Base-by-base conservation (phyloP, 2,329 filamentous ascomycete species). In the Amauroascus niger region DNA sequence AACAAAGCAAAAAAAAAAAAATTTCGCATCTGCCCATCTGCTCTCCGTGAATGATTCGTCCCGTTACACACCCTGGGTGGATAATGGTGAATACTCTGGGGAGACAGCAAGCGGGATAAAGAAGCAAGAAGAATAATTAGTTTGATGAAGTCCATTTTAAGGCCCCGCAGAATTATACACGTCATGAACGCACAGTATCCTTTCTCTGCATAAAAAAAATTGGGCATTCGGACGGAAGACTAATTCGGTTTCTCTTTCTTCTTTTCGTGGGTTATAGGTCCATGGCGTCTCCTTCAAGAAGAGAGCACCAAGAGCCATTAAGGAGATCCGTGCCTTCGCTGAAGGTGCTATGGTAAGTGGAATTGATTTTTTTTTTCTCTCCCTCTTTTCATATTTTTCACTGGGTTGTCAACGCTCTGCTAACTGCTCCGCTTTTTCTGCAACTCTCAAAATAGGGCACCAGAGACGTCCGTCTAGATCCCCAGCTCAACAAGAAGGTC, bases 401-500 rank as follows among this genome's bases (percentile, higher is more conserved):
- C 24, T 41, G 18, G 9, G 39, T 41, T 8, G 39, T 14, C 39
- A n/a, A 41, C 4, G 18, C 8, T 5, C 24, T 22, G 1, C n/a
- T 16, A 30, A 41, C 39, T 26, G 16, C 3, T 47, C 43, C 37
- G 33, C 13, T 46, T 47, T 49, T 32, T 57, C 28, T 26, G 20
- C 43, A 16, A 49, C 18, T n/a, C 24, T 32, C 7, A 40, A 22
- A 30, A 40, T 45, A 98, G 93, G 91, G 91, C 73, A 98, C 93
- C 78, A 77, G 81, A 70, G 93, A 98, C 74, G 93, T 98, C 78
- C 93, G 93, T 69, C 79, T 98, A 72, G 93, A 98, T 83, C 93
- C 93, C 71, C 87, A 93, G 79, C 80, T 98, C 71, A 98, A 98
- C 87, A 98, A 98, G 88, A 97, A 98, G 84, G 91, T 98, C 75